phyloP scores from a whole-genome alignment of 345 rosid species.

The Isatis tinctoria region DNA sequence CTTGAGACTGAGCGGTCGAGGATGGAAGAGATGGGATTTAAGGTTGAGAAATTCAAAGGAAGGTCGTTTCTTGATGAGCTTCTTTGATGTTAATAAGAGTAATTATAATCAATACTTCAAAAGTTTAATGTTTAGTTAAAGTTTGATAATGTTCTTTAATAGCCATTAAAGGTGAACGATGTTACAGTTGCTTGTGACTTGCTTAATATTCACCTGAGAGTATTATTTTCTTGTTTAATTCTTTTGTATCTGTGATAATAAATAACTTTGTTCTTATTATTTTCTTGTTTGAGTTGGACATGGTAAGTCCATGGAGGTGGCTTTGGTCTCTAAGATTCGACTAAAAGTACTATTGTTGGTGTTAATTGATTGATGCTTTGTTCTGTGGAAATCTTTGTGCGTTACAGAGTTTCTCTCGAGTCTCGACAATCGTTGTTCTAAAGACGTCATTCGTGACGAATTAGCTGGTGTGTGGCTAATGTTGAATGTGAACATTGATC shows the following conservation, averaged over 20 bases:
- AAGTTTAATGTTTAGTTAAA: background rate
- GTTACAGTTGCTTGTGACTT: background rate
- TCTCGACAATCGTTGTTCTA: too few species aligned
- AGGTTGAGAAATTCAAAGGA: constrained; percentile 45
- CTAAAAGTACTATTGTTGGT: too few species aligned
- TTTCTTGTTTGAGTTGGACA: too few species aligned
- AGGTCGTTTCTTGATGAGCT: constrained; percentile 52
- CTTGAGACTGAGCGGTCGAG: constrained; percentile 44
- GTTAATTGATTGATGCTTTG: too few species aligned
- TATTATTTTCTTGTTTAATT: constrained; percentile 16
- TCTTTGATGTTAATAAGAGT: constrained; percentile 35
- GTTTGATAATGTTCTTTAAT: background rate
- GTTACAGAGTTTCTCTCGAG: too few species aligned
- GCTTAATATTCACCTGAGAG: background rate
- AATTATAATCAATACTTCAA: background rate
- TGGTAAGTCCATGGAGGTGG: too few species aligned
- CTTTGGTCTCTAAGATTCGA: too few species aligned
- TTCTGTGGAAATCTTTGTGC: too few species aligned
- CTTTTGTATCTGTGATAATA: constrained; percentile 1
- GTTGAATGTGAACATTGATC: too few species aligned
- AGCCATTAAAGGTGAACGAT: background rate
- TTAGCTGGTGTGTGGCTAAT: too few species aligned
- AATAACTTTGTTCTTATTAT: background rate
- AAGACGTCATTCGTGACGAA: too few species aligned
- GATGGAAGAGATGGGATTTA: constrained; percentile 37